Base-by-base conservation (phyloP, 2,329 filamentous ascomycete species). In the Colletotrichum godetiae region DNA sequence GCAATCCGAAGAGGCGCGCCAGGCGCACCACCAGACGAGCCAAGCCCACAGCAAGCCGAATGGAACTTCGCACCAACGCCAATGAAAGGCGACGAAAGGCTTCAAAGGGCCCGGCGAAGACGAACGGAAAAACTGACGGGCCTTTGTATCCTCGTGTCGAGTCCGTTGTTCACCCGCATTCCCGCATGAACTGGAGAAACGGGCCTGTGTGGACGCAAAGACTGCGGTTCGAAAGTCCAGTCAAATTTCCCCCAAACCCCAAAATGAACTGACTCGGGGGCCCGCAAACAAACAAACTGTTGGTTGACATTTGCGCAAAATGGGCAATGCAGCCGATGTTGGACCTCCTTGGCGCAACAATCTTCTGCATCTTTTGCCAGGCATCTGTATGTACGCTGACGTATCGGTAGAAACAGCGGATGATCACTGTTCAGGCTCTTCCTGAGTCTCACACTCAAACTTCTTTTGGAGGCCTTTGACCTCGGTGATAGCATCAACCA, bases 271-370 rank as follows among this genome's bases (percentile, higher is more conserved):
- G 70, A 73, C 55, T 65, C 60, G 60, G 70, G 42, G 31, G 15
- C 35, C 60, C 67, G 31, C 65, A 46, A 29, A 22, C 19, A 49
- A 4, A 22, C n/a, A 31, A 22, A 37, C 46, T 66, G 71, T 66
- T 73, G 67, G 61, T 69, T 29, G 33, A 11, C 42, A 11, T 33
- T 49, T 61, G 22, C 35, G 22, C 37, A 46, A 49, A 60, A 56
- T 35, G 69, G 42, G 59, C 37, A 69, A 70, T 65, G 67, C 61
- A 42, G 67, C 71, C 71, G 60, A 65, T 5, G 35, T 65, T 65
- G 61, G 66, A 57, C 19, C 46, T 49, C 24, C 55, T 73, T 73
- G 67, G 67, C 71, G 35, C 22, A 22, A 52, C 67, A 42, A 61
- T 61, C 7, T 8, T 52, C 31, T 55, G 60, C 60, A 24, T 57